Percentiles rank a stretch among this genome's conserved stretches.
Conservation (phyloP, 306 rosid species). For the Vigna reflexopilosa region DNA sequence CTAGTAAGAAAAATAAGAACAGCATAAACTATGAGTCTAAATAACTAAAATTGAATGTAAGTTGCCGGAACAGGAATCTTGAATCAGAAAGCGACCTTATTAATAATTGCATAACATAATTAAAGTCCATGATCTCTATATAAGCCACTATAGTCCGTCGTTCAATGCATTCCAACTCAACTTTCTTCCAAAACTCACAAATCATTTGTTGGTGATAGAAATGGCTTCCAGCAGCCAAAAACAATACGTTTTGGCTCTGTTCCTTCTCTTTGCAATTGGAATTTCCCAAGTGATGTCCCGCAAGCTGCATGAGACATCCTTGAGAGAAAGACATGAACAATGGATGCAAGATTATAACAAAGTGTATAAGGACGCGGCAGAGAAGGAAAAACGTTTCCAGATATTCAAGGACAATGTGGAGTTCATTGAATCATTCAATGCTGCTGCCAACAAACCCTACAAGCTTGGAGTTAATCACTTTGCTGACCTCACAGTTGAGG, state of each 20-base stretch:
- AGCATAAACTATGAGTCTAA: not conserved
- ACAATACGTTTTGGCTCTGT: not conserved
- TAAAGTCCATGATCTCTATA: conserved; percentile 18
- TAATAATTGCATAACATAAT: not conserved
- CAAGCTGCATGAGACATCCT: conserved; percentile 36
- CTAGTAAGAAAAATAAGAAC: too few relatives aligned
- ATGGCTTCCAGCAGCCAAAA: conserved; percentile 45
- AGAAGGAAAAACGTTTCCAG: conserved; percentile 48
- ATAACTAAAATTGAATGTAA: not conserved
- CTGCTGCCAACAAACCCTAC: conserved; percentile 44
- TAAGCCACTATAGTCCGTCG: not conserved
- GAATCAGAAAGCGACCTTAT: conserved; percentile 16
- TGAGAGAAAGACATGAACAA: conserved; percentile 48
- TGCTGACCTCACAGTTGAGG: conserved; percentile 51
- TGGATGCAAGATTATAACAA: conserved; percentile 48
- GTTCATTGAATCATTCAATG: conserved; percentile 55
- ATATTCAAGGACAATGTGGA: conserved; percentile 53
- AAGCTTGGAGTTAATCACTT: conserved; percentile 45
- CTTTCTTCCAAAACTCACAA: not conserved
- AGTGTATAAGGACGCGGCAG: conserved; percentile 35
- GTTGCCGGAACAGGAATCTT: not conserved
- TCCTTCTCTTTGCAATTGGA: conserved; percentile 27
- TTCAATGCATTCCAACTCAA: conserved; percentile 25
- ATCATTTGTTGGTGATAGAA: not conserved
- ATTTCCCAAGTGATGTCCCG: conserved; percentile 38